Percentiles rank a stretch among this genome's conserved stretches.
Conservation (phyloP, 1,284 basidiomycete species). For the Agaricales sp. region DNA sequence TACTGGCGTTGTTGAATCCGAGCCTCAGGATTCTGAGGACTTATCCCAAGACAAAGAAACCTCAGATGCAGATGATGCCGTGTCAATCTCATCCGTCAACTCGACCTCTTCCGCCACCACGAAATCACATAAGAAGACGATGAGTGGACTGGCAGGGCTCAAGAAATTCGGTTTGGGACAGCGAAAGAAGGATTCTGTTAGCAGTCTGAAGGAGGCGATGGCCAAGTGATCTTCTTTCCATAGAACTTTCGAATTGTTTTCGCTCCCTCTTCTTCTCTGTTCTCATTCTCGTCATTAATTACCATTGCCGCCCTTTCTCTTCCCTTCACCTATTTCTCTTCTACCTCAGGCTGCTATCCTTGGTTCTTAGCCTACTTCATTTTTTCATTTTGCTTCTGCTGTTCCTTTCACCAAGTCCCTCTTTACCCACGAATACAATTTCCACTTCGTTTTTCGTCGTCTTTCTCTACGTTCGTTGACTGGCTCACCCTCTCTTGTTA, state of each 20-base stretch:
- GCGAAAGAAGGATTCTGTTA: slow-evolving; percentile 44
- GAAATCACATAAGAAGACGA: slow-evolving; percentile 38
- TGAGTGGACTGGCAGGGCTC: slow-evolving; percentile 45
- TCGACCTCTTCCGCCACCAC: slow-evolving; percentile 12
- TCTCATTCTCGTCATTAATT: not conserved
- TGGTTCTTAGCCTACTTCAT: not conserved
- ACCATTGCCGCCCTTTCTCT: slow-evolving; percentile 4
- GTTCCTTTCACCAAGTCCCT: no score
- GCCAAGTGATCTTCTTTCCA: not conserved
- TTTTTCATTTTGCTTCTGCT: not conserved
- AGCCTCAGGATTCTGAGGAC: slow-evolving; percentile 6
- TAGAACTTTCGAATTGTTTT: no score
- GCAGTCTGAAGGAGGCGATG: slow-evolving; percentile 25
- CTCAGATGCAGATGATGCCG: slow-evolving; percentile 14
- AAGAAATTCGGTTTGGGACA: slow-evolving; percentile 42
- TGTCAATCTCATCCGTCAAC: slow-evolving; percentile 13
- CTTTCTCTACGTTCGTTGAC: no score
- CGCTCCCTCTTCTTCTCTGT: not conserved
- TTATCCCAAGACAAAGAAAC: slow-evolving; percentile 13
- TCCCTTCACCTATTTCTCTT: slow-evolving; percentile 1
- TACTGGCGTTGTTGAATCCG: slow-evolving; percentile 20
- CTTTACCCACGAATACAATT: no score
- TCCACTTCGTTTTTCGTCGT: no score
- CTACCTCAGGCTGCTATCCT: not conserved
- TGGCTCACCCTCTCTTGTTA: not conserved